A percentile compares a stretch with the other conserved stretches of the same genome.
Evolutionary conservation across 1,284 basidiomycete genomes (phyloP).

Genomic region (Fomitiporia mediterranea): DNA sequence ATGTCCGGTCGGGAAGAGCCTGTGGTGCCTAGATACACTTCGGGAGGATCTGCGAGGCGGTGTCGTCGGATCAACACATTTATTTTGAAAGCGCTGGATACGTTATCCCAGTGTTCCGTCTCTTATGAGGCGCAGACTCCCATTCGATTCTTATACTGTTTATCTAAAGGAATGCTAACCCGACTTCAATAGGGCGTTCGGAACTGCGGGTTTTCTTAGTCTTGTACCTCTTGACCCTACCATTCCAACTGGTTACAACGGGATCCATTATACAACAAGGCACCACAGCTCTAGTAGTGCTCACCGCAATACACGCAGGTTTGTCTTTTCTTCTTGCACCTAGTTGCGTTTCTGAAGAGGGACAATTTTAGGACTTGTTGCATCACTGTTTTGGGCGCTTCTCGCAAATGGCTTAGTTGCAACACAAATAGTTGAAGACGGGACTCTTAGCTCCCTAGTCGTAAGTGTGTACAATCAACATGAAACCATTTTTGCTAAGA

Average conservation of each 20-base stretch:
- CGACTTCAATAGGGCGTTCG: conserved; percentile 46
- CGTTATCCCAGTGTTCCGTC: no score
- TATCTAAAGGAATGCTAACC: no score
- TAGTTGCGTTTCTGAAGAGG: not conserved
- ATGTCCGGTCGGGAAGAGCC: not conserved
- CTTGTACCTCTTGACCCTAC: conserved; percentile 66
- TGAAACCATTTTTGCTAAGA: not conserved
- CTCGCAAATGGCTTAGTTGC: conserved; percentile 77
- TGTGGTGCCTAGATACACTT: not conserved
- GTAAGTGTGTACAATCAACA: conserved; percentile 38
- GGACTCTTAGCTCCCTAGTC: conserved; percentile 63
- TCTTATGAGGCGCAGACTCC: no score
- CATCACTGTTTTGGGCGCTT: conserved; percentile 71
- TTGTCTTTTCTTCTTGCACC: not conserved
- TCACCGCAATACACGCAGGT: conserved; percentile 72
- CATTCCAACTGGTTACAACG: conserved; percentile 74
- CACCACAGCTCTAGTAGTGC: conserved; percentile 54
- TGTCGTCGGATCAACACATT: no score
- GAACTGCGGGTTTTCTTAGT: conserved; percentile 64
- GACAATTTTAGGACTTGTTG: conserved; percentile 43
- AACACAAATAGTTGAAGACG: conserved; percentile 81
- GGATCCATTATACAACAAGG: conserved; percentile 76
- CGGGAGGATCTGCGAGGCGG: not conserved
- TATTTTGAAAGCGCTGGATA: no score
- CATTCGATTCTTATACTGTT: no score